Evolutionary conservation across 257 asterid genomes (phyloP), one percentile per base, ranked within the genome.

Genomic region (Anisodus acutangulus): DNA sequence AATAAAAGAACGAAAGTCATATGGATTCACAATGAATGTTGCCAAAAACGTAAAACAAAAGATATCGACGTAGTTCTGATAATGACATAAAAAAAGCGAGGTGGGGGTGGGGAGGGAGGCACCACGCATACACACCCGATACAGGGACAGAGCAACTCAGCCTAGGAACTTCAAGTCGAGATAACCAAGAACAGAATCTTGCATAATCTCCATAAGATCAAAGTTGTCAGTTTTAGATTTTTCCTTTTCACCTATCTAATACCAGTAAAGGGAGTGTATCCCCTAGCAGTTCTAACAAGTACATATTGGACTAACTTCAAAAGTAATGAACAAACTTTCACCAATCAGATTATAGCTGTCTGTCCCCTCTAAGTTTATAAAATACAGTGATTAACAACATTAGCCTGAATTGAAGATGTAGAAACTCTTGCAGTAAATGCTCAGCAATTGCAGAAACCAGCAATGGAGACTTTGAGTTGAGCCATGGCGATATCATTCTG

Each of bases 381-480:
- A 53, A 26, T 78, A 31, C 49, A 53, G 35, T 31, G 49, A 76
- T 26, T 78, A 26, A 78, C 82, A 53, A 13, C 82, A 78, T 53
- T 78, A 53, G 31, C 64, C 26, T 78, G 82, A 78, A 51, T 4
- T 78, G 64, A 55, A 53, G 15, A 31, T 53, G 49, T 78, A 26
- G 82, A 53, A 78, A 53, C 49, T 6, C 81, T 76, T 12, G 64
- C 15, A 51, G 19, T 4, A 19, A 35, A 26, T 8, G 69, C 39
- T 22, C 22, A 62, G 69, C 13, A 3, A 15, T 13, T 6, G 47
- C 15, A 76, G 81, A 26, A 31, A 22, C 81, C 22, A 49, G 62
- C 22, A 26, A 49, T 51, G 62, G 41, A 11, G 81, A 76, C 64
- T 76, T 76, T 7, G 81, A 31, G 81, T 53, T 76, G 81, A 76